Base-by-base conservation (phyloP, 1,284 basidiomycete genomes). In the Ceratobasidium papillatum region DNA sequence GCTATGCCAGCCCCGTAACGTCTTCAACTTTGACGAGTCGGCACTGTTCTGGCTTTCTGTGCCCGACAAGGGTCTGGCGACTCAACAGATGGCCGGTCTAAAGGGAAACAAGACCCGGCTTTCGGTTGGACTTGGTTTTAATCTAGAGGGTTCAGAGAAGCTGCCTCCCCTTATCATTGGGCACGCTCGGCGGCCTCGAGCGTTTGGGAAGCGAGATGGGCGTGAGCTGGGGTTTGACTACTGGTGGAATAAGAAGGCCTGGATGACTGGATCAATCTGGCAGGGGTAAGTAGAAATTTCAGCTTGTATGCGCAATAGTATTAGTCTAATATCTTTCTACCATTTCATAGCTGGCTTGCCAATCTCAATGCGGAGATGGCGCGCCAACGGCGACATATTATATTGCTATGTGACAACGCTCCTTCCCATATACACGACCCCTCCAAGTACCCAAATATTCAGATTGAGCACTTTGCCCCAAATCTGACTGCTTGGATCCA, bases 181-280 rank as follows among this genome's bases (percentile, higher is more conserved):
- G 2, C 52, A 30, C 1, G 51, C 38, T 22, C 34, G 11, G 9
- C 56, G 75, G 41, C 82, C 82, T 1, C 75, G 76, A 17, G 66
- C 78, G 61, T 82, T 82, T 56, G 49, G 76, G 7, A 54, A 74
- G 5, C 79, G 79, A 49, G 72, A 77, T 2, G 80, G 77, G 5
- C 36, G 56, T 1, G 68, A 79, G 25, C 78, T 80, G 7, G 82
- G 81, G 0, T 82, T 82, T 71, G 62, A 78, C 43, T 82, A 82
- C 68, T 69, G 52, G 14, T 79, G 77, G 77, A 82, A 82, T 76
- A 76, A 78, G 22, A 82, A 79, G 43, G 81, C 81, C 12, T 83
- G 81, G 82, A 83, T 83, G 82, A 81, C 78, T 1, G 30, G 74
- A 2, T 56, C 38, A 0, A 74, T 82, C 0, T 82, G 65, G 65